Base-by-base conservation (phyloP, 345 rosid species). In the Brassica juncea region DNA sequence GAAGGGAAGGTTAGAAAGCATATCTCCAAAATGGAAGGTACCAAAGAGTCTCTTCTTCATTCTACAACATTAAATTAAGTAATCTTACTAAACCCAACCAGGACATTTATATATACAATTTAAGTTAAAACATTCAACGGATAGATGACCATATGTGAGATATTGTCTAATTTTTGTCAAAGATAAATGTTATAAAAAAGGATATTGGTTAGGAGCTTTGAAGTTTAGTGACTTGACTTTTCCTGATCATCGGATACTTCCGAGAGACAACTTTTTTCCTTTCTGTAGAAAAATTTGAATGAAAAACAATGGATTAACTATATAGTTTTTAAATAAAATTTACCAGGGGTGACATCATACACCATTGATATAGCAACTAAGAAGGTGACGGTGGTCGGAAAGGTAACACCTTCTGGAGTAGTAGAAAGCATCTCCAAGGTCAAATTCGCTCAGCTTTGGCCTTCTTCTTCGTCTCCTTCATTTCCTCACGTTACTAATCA, bases 1-100 rank as follows among this genome's bases (percentile, higher is more conserved):
- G 99, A 94, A 88, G 94, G 92, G 78, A 94, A 92, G 86, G 90
- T 94, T 34, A 84, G 93, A 82, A 94, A 88, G 67, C 97, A 94
- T 74, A 85, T 94, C 66, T 88, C 97, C 66, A 94, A 88, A 88
- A 94, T 94, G 94, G 93, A 94, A 91, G 99, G 99, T 82, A 52
- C 86, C 12, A 44, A 31, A 57, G 21, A 68, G 39, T 69, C 32
- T 62, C 32, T 16, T 66, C 25, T 73, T 47, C 70, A 47, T 52
- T 49, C 25, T 15, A 34, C 8, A 67, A 28, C 4, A 1, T 10
- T 14, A n/a, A 19, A 78, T 0, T 19, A 16, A 77, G 0, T 30
- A 42, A 44, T 59, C 44, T 54, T 27, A 49, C 28, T 39, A 3
- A 55, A 72, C 61, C 66, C 57, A 63, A 71, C 76, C 76, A n/a